Conservation (phyloP, 129 eudicot genomes). For the Calendula officinalis region DNA sequence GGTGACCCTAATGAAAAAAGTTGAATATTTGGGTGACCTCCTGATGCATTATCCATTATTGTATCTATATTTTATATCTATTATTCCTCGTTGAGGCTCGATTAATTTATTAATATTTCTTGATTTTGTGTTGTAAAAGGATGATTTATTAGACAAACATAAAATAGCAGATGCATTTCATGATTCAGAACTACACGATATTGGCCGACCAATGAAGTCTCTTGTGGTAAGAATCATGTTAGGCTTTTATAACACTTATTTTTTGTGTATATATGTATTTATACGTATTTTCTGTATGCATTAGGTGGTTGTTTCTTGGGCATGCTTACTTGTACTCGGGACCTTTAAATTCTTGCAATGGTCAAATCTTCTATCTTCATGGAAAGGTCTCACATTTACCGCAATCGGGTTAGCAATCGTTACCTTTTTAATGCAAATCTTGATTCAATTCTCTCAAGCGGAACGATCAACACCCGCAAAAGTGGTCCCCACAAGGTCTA, state of each 20-base stretch:
- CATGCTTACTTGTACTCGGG: conserved; percentile 47
- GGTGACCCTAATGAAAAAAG: too few relatives aligned
- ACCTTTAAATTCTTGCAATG: conserved; percentile 55
- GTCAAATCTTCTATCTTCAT: conserved; percentile 68
- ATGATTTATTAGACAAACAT: conserved; percentile 73
- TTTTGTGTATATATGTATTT: neutral
- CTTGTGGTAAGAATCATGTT: conserved; percentile 54
- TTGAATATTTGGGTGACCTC: neutral
- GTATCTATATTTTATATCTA: neutral
- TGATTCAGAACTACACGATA: conserved; percentile 50
- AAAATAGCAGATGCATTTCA: conserved; percentile 52
- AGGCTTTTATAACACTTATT: neutral
- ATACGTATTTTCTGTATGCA: conserved; percentile 9
- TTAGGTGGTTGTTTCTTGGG: conserved; percentile 79
- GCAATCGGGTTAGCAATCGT: conserved; percentile 46
- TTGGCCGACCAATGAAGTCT: conserved; percentile 68
- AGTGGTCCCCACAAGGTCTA: conserved; percentile 47
- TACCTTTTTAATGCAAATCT: conserved; percentile 71
- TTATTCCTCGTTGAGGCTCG: neutral
- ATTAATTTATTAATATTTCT: neutral
- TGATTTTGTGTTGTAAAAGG: conserved; percentile 42
- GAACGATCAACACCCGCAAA: conserved; percentile 79
- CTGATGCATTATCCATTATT: neutral
- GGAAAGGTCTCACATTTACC: conserved; percentile 69
- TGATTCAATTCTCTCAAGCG: conserved; percentile 78